Percentiles rank a stretch among this genome's conserved stretches.
These are phyloP conservation scores for Schizonepeta tenuifolia DNA, from an alignment of 257 asterid genomes.

Conservation along the genomic window DNA sequence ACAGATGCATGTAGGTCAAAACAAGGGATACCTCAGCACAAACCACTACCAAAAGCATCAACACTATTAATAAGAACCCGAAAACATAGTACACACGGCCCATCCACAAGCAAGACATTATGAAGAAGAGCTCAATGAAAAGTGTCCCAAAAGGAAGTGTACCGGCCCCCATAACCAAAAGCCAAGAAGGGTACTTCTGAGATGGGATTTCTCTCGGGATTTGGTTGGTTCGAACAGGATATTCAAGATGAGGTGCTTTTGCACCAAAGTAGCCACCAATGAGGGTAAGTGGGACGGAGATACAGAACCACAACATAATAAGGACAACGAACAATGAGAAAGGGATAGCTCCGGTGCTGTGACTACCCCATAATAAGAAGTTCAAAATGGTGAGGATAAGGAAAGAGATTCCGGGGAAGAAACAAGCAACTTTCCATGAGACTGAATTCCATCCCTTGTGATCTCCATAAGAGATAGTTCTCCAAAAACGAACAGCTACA, in stretches of 20 bases:
- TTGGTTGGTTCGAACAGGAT: constrained; percentile 81
- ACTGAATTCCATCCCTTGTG: constrained; percentile 83
- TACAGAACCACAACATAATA: constrained; percentile 83
- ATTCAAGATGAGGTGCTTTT: constrained; percentile 76
- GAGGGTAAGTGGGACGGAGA: constrained; percentile 84
- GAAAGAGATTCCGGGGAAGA: constrained; percentile 80
- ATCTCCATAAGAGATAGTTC: constrained; percentile 69
- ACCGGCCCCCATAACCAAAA: constrained; percentile 85
- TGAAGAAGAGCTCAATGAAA: constrained; percentile 91
- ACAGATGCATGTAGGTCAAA: constrained; percentile 87
- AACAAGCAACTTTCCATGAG: constrained; percentile 88
- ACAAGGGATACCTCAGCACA: constrained; percentile 94
- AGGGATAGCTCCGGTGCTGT: constrained; percentile 92
- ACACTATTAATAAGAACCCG: constrained; percentile 73
- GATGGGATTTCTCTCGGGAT: constrained; percentile 89
- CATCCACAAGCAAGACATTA: constrained; percentile 93
- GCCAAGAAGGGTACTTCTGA: constrained; percentile 88
- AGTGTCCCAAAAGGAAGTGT: constrained; percentile 97
- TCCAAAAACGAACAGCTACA: constrained; percentile 89
- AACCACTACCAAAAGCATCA: constrained; percentile 70
- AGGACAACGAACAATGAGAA: constrained; percentile 67
- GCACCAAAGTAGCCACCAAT: constrained; percentile 83
- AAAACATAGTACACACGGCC: constrained; percentile 88
- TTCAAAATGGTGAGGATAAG: constrained; percentile 68
- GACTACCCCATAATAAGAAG: constrained; percentile 88